A percentile compares a stretch with the other conserved stretches of the same genome.
These are phyloP conservation scores for Petrea volubilis DNA, from an alignment of 257 asterid genomes.

Conservation along the genomic window DNA sequence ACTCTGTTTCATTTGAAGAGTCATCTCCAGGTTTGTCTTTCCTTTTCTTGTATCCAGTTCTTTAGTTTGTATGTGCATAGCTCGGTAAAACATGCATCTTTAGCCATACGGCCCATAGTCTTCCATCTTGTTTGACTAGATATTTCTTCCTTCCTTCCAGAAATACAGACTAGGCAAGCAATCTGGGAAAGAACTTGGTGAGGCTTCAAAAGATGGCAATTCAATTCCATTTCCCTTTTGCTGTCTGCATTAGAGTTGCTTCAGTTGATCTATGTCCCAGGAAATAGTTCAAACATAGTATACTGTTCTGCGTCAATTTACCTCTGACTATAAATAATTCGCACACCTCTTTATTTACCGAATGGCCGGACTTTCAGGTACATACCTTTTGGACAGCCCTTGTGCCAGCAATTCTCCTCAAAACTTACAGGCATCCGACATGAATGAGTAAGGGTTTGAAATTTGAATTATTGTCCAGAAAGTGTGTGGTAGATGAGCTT, in stretches of 20 bases:
- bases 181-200: conserved; percentile 74
- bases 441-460: conserved; percentile 62
- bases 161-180: conserved; percentile 88
- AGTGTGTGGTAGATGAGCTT: conserved; percentile 2
- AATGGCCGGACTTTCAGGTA: conserved; percentile 50
- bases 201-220: conserved; percentile 78
- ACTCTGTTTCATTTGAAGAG: conserved; percentile 87
- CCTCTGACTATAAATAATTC: background rate
- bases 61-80: conserved; percentile 11
- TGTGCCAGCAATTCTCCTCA: conserved; percentile 55
- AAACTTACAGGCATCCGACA: conserved; percentile 59
- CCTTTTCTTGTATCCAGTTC: conserved; percentile 14
- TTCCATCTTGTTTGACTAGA: conserved; percentile 22
- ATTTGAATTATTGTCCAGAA: conserved; percentile 7
- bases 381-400: conserved; percentile 67
- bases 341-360: conserved; percentile 24
- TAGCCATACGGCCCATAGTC: background rate
- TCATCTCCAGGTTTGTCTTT: conserved; percentile 69
- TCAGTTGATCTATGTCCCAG: background rate
- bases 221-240: conserved; percentile 41
- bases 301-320: background rate
- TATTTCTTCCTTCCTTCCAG: conserved; percentile 44
- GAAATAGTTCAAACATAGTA: conserved; percentile 1
- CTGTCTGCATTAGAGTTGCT: conserved; percentile 14
- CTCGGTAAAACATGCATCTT: background rate